Percentiles rank a stretch among this genome's conserved stretches.
Conservation (phyloP, 176 grass and related monocot genomes). For the Phoenix roebelenii region DNA sequence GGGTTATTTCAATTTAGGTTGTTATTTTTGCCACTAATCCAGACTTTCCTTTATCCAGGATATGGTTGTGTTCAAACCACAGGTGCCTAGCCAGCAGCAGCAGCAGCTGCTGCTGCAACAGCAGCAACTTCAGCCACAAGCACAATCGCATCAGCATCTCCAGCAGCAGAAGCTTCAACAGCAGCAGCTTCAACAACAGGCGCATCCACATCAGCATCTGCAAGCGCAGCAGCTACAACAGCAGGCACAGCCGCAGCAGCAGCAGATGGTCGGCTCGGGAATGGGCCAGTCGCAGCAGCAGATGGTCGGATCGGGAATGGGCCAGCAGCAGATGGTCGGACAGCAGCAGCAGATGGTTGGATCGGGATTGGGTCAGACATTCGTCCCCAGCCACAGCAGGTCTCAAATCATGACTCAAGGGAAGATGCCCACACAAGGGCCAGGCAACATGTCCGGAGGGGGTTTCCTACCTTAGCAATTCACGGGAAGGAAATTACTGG, state of each 20-base stretch:
- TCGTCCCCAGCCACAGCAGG: slow-evolving; percentile 52
- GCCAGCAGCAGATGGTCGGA: too few species aligned
- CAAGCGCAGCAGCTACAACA: slow-evolving; percentile 3
- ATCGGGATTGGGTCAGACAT: slow-evolving; percentile 53
- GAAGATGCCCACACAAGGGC: slow-evolving; percentile 40
- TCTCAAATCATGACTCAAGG: slow-evolving; percentile 69
- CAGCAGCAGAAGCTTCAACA: slow-evolving; percentile 34
- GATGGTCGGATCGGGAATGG: too few species aligned
- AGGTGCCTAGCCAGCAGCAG: slow-evolving; percentile 71
- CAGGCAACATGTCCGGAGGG: slow-evolving; percentile 46
- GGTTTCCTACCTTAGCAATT: slow-evolving; percentile 40
- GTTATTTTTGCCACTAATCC: not conserved
- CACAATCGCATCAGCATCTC: slow-evolving; percentile 18
- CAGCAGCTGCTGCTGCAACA: slow-evolving; percentile 37
- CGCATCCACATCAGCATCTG: slow-evolving; percentile 14
- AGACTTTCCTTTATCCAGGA: slow-evolving; percentile 33
- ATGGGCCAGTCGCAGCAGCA: too few species aligned
- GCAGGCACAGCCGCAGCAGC: slow-evolving; percentile 19
- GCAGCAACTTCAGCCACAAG: slow-evolving; percentile 32
- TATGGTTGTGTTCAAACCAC: slow-evolving; percentile 98
- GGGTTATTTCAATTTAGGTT: too few species aligned
- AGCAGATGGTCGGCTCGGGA: not conserved
- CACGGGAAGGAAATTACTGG: too few species aligned
- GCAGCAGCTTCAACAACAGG: slow-evolving; percentile 45
- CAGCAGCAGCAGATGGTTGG: slow-evolving; percentile 43